A percentile compares a stretch with the other conserved stretches of the same genome.
Conservation (phyloP, 306 rosid genomes). For the Dryas octopetala region DNA sequence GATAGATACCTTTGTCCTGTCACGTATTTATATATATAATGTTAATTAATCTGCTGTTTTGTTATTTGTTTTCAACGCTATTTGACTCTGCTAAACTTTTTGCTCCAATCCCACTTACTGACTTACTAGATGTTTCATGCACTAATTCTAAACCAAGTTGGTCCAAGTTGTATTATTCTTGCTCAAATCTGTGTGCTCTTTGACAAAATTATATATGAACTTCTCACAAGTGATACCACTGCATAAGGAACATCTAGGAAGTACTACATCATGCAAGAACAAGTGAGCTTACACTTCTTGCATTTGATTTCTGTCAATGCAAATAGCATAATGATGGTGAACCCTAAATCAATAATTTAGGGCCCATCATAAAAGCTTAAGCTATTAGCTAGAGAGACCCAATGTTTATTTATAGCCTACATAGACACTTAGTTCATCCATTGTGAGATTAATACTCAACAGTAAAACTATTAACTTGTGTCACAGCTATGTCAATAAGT, state of each 20-base stretch:
- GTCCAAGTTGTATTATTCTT: background rate
- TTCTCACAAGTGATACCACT: background rate
- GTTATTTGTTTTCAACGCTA: background rate
- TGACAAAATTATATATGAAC: background rate
- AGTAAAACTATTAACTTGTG: too few species aligned
- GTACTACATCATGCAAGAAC: background rate
- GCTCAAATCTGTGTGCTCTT: slow-evolving; percentile 19
- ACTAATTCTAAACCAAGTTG: slow-evolving; percentile 1
- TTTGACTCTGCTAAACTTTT: slow-evolving; percentile 9
- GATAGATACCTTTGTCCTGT: slow-evolving; percentile 29
- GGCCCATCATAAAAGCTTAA: too few species aligned
- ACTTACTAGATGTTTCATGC: slow-evolving; percentile 21
- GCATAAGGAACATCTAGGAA: background rate
- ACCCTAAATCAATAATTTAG: too few species aligned
- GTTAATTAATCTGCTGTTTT: background rate
- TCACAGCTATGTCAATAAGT: too few species aligned
- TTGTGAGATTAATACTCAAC: too few species aligned
- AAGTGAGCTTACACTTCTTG: background rate
- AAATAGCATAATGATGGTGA: too few species aligned
- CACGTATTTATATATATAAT: background rate
- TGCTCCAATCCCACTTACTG: slow-evolving; percentile 16
- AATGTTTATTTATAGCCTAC: too few species aligned
- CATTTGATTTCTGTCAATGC: too few species aligned
- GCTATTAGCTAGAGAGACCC: too few species aligned
- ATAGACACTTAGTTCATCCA: too few species aligned